Evolutionary conservation across 2,329 filamentous ascomycete species (phyloP), one percentile per base, ranked within the genome.

Genomic region (Sclerotinia borealis): DNA sequence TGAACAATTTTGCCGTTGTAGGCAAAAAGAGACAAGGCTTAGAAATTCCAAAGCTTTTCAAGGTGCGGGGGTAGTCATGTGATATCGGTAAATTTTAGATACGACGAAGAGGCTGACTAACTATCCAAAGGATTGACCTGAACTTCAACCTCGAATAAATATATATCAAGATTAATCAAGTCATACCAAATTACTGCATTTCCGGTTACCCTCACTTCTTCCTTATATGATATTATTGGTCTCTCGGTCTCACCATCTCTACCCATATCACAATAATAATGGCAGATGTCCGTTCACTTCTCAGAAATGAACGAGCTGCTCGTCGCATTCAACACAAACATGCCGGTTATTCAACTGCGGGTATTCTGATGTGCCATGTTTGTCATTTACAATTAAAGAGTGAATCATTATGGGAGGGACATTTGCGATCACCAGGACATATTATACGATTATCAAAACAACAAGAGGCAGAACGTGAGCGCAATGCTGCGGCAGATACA

Each of bases 261-360:
- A 25, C 2, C 11, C 15, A 25, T 11, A 45, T 25, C 54, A 25
- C 15, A 22, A 39, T 8, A 55, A 48, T 19, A 34, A 93, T 95
- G 90, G 82, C 90, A 69, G 91, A 96, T 76, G 88, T 91, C 31
- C 88, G 92, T 70, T 85, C 90, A 41, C 84, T 96, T 55, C 83
- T 96, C 64, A 89, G 90, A 70, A 88, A 87, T 72, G 89, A 93
- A 76, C 86, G 91, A 68, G 85, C 86, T 63, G 84, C 88, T 66
- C 86, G 91, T 63, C 85, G 89, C 68, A 86, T 93, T 71, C 82
- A 86, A 59, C 87, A 91, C 70, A 85, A 88, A 4, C 80, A 88
- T 70, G 87, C 88, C 48, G 79, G 81, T 61, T 91, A 92, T 77
- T 85, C 87, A 6, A 82, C 85, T 67, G 80, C 84, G 17, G 88